Evolutionary conservation across 306 rosid genomes (phyloP).

Genomic region (Castanopsis chinensis): DNA sequence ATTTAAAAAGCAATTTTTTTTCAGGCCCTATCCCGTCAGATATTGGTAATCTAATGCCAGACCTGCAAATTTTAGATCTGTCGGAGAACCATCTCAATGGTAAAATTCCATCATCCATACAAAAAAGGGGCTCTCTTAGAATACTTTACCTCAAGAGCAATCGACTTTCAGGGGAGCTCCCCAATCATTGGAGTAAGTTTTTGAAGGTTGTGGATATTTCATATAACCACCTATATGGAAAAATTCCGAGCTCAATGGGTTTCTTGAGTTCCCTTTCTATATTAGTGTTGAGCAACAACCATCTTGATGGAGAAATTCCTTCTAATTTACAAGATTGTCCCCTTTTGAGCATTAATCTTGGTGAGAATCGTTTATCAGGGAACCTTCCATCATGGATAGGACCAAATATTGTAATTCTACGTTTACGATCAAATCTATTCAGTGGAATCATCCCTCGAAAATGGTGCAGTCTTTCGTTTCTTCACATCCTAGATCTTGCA

Average conservation of each 20-base stretch:
- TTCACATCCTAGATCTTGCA: too few species aligned
- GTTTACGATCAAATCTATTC: slow-evolving; percentile 15
- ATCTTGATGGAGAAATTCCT: slow-evolving; percentile 15
- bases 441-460: too few species aligned
- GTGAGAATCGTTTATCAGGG: background rate
- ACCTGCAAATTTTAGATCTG: background rate
- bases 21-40: slow-evolving; percentile 16
- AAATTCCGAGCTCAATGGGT: background rate
- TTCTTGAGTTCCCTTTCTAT: background rate
- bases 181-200: too few species aligned
- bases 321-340: background rate
- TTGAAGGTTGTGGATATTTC: slow-evolving; percentile 9
- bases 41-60: slow-evolving; percentile 11
- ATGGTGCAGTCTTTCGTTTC: too few species aligned
- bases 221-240: background rate
- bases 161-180: too few species aligned
- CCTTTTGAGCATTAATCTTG: slow-evolving; percentile 6
- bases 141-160: too few species aligned
- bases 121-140: too few species aligned
- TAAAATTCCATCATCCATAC: slow-evolving; percentile 7
- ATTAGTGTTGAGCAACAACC: slow-evolving; percentile 4
- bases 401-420: background rate
- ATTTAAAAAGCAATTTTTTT: background rate
- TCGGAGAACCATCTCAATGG: background rate
- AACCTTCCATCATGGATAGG: slow-evolving; percentile 1